Evolutionary conservation across 129 eudicot species (phyloP).

Genomic region (Flaveria brownii): DNA sequence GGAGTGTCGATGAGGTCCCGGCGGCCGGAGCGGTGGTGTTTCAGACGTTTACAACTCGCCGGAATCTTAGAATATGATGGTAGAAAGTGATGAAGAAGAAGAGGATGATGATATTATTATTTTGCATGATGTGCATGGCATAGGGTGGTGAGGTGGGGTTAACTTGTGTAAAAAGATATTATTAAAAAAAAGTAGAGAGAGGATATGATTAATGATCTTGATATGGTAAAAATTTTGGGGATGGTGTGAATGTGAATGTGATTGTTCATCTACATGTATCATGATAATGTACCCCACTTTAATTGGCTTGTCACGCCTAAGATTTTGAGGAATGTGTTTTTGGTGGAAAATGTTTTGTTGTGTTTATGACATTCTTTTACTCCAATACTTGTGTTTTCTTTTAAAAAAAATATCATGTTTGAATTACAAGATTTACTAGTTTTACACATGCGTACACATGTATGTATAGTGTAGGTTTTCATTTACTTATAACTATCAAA

Average conservation of each 20-base stretch:
- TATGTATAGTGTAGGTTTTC: background rate
- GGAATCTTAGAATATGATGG: constrained; percentile 37
- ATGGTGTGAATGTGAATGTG: constrained; percentile 19
- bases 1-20: constrained; percentile 61
- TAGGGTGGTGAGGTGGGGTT: constrained; percentile 43
- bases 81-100: background rate
- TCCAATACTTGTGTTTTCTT: background rate
- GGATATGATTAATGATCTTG: background rate
- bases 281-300: constrained; percentile 70
- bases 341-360: constrained; percentile 31
- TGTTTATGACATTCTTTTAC: constrained; percentile 19
- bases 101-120: constrained; percentile 31
- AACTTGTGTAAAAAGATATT: constrained; percentile 53
- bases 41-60: constrained; percentile 64
- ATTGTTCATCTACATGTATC: constrained; percentile 28
- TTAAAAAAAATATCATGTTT: background rate
- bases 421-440: background rate
- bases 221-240: constrained; percentile 25
- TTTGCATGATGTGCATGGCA: constrained; percentile 44
- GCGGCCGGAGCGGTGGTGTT: constrained; percentile 63
- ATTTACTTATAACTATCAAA: background rate
- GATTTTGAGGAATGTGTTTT: constrained; percentile 52
- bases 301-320: constrained; percentile 62
- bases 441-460: background rate
- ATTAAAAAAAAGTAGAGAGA: constrained; percentile 19